Conservation (phyloP, 306 rosid species). For the Vicia villosa region DNA sequence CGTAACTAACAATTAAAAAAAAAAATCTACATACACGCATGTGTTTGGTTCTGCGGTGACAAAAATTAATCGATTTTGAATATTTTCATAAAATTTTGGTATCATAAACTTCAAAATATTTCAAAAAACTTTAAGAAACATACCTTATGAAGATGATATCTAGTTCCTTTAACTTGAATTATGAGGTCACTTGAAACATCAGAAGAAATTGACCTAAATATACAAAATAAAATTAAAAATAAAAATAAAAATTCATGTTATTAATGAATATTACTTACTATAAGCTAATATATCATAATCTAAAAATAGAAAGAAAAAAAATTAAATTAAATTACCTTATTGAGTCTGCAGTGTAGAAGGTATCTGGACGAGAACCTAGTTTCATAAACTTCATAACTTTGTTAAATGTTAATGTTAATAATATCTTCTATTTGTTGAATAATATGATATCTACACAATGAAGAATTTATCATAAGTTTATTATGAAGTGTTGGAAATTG, state of each 20-base stretch:
- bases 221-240: background rate
- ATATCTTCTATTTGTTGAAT: conserved; percentile 30
- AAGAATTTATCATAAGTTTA: background rate
- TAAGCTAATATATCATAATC: background rate
- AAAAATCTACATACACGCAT: background rate
- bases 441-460: background rate
- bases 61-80: background rate
- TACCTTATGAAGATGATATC: conserved; percentile 95
- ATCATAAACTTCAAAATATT: background rate
- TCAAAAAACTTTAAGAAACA: background rate
- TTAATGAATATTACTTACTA: conserved; percentile 15
- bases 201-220: conserved; percentile 82
- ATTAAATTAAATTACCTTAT: conserved; percentile 68
- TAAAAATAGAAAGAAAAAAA: background rate
- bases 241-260: background rate
- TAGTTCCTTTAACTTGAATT: conserved; percentile 84
- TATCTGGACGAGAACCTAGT: conserved; percentile 91
- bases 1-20: background rate
- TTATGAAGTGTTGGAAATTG: conserved; percentile 16
- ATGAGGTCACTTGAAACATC: conserved; percentile 90
- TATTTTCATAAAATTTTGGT: background rate
- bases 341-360: conserved; percentile 75
- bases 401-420: conserved; percentile 25
- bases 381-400: conserved; percentile 94
- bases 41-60: background rate